Evolutionary conservation across 257 asterid genomes (phyloP).

Genomic region (Pogostemon cablin): DNA sequence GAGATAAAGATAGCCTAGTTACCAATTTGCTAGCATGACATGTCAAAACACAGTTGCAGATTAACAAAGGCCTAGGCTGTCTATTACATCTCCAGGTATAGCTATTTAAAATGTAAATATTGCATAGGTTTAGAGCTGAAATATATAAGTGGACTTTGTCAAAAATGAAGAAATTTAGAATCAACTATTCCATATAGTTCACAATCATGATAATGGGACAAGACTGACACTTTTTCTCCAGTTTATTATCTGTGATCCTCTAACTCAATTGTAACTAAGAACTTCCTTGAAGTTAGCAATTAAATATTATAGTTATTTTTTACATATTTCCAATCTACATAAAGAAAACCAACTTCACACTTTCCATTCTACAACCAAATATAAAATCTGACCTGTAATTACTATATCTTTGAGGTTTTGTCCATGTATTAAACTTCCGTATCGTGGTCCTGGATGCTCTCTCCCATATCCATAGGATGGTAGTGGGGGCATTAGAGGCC

Average conservation of each 20-base stretch:
- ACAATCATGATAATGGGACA: not conserved
- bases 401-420: constrained; percentile 94
- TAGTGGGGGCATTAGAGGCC: constrained; percentile 97
- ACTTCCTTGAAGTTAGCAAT: not conserved
- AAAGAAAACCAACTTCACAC: constrained; percentile 1
- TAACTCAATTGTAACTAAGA: not conserved
- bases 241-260: not conserved
- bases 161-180: not conserved
- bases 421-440: constrained; percentile 96
- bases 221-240: not conserved
- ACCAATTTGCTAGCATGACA: not conserved
- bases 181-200: not conserved
- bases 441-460: constrained; percentile 92
- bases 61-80: not conserved
- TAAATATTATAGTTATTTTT: not conserved
- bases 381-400: constrained; percentile 73
- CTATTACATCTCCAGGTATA: not conserved
- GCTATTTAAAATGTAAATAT: not conserved
- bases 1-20: not conserved
- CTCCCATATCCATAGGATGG: constrained; percentile 95
- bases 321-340: not conserved
- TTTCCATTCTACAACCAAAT: not conserved
- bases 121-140: not conserved
- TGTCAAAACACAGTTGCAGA: not conserved
- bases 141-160: not conserved